Evolutionary conservation across 805 yeast species (phyloP).

Genomic region (Yamadazyma scolyti): DNA sequence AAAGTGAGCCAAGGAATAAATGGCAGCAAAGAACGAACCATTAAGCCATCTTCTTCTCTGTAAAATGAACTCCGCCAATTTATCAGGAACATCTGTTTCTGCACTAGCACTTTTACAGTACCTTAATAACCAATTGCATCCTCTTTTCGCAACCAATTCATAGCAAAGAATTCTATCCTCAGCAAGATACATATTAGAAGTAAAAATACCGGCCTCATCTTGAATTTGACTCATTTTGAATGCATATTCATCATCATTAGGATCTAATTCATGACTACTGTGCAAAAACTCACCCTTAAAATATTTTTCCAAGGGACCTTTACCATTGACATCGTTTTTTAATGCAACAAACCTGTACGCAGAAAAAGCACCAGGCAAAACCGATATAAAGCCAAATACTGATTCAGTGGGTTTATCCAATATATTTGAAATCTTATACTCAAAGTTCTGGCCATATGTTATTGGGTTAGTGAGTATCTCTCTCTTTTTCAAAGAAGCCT

Average conservation of each 20-base stretch:
- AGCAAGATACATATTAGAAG: constrained; percentile 67
- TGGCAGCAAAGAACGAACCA: constrained; percentile 66
- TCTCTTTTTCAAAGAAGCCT: constrained; percentile 48
- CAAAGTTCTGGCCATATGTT: constrained; percentile 65
- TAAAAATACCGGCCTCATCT: constrained; percentile 52
- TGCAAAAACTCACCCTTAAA: constrained; percentile 62
- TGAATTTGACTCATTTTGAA: constrained; percentile 32
- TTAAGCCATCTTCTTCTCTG: constrained; percentile 70
- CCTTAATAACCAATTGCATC: constrained; percentile 57
- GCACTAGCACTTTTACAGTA: constrained; percentile 63
- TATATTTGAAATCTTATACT: constrained; percentile 63
- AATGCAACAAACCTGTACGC: constrained; percentile 61
- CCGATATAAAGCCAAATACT: constrained; percentile 60
- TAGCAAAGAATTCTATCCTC: constrained; percentile 67
- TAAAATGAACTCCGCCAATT: constrained; percentile 56
- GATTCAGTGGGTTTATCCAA: constrained; percentile 66
- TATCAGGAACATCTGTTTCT: constrained; percentile 67
- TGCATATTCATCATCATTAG: constrained; percentile 48
- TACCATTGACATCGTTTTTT: constrained; percentile 49
- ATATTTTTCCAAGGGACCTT: constrained; percentile 61
- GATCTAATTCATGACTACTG: constrained; percentile 56
- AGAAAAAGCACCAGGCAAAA: constrained; percentile 67
- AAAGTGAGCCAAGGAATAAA: constrained; percentile 53
- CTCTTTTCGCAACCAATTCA: constrained; percentile 57
- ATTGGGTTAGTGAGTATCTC: constrained; percentile 54